Conservation (phyloP, 371 early-diverging fungal species). For the Apophysomyces trapeziformis region DNA sequence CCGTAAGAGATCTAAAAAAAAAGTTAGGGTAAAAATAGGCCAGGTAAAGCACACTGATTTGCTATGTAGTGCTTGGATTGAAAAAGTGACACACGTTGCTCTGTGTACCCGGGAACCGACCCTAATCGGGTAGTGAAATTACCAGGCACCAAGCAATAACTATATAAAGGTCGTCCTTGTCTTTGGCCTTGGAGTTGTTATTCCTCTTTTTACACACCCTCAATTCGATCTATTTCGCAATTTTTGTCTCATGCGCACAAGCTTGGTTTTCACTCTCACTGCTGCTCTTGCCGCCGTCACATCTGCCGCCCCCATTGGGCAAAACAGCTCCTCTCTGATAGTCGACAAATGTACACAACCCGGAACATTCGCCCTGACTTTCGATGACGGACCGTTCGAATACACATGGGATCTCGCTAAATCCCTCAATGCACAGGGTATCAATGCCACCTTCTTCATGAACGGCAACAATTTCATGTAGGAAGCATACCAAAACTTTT, state of each 20-base stretch:
- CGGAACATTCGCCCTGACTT: slow-evolving; percentile 61
- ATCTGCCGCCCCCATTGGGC: too few species aligned
- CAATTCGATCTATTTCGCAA: neutral
- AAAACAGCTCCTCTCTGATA: neutral
- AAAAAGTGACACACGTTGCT: slow-evolving; percentile 1
- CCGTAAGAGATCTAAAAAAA: neutral
- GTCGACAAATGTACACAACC: slow-evolving; percentile 35
- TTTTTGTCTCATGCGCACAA: neutral
- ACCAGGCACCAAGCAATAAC: neutral
- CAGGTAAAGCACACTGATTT: slow-evolving; percentile 1
- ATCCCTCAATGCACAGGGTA: slow-evolving; percentile 33
- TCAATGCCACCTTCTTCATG: slow-evolving; percentile 65
- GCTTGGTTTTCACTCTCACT: neutral
- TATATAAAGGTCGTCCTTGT: neutral
- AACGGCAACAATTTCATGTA: slow-evolving; percentile 59
- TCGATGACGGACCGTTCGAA: slow-evolving; percentile 59
- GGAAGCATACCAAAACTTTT: neutral
- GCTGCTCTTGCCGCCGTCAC: neutral
- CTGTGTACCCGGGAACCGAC: neutral
- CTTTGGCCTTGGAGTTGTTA: neutral
- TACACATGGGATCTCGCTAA: slow-evolving; percentile 48
- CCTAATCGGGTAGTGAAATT: slow-evolving; percentile 4
- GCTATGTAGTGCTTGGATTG: slow-evolving; percentile 5
- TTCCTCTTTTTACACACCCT: neutral
- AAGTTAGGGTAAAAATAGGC: slow-evolving; percentile 9